Percentiles rank a stretch among this genome's conserved stretches.
These are phyloP conservation scores for Curvularia spicifera DNA, from an alignment of 2,329 filamentous ascomycete species.

Conservation along the genomic window DNA sequence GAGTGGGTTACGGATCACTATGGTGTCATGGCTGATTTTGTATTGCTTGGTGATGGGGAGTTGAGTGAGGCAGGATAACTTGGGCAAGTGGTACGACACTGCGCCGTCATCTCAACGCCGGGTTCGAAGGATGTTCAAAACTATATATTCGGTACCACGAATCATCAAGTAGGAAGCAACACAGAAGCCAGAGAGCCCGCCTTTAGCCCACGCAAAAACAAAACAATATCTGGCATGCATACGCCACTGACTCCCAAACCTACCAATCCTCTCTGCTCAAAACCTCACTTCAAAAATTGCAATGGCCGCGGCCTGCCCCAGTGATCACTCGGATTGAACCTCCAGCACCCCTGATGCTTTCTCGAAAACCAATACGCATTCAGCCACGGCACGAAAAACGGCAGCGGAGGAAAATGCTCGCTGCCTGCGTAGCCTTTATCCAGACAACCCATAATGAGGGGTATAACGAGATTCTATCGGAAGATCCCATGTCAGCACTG, in stretches of 20 bases:
- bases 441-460: constrained; percentile 43
- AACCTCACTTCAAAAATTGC: constrained; percentile 8
- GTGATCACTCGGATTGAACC: constrained; percentile 46
- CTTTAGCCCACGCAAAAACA: background rate
- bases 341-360: constrained; percentile 41
- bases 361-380: constrained; percentile 44
- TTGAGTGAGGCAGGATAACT: background rate
- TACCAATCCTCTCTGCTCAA: no score
- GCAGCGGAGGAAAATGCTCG: constrained; percentile 42
- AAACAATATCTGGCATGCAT: background rate
- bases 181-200: background rate
- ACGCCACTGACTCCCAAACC: background rate
- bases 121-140: background rate
- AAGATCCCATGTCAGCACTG: background rate
- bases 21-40: constrained; percentile 50
- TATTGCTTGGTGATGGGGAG: constrained; percentile 8
- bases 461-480: constrained; percentile 30
- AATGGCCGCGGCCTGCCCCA: constrained; percentile 39
- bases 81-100: background rate
- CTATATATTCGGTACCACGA: background rate
- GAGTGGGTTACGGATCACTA: constrained; percentile 61
- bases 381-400: constrained; percentile 45
- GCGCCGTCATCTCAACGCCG: no score
- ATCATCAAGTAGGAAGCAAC: background rate
- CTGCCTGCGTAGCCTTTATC: constrained; percentile 44